Percentiles rank a stretch among this genome's conserved stretches.
These are phyloP conservation scores for Hypomontagnella submonticulosa DNA, from an alignment of 495 filamentous ascomycete species.

Conservation along the genomic window DNA sequence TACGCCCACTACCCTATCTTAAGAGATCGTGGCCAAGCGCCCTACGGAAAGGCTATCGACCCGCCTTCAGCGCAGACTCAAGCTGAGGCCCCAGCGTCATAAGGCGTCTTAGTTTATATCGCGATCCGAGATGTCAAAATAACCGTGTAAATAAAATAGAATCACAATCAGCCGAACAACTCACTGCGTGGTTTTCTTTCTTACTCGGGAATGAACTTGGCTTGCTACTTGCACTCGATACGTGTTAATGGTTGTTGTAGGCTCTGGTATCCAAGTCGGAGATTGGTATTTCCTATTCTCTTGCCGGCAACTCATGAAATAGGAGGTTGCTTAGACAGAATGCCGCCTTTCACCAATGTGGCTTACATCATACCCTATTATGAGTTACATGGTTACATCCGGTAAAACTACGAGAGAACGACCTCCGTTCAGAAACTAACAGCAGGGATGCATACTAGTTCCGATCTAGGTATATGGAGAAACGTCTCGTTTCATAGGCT, in stretches of 20 bases:
- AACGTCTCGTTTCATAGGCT: not conserved
- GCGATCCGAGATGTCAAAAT: slow-evolving; percentile 4
- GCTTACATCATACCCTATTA: not conserved
- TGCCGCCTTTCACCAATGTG: too few species aligned
- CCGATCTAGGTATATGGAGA: not conserved
- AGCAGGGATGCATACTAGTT: too few species aligned
- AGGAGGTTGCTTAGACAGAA: too few species aligned
- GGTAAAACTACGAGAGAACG: not conserved
- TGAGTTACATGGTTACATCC: not conserved
- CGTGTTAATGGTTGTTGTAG: too few species aligned
- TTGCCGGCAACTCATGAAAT: too few species aligned
- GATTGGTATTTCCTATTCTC: too few species aligned
- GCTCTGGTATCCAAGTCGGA: too few species aligned
- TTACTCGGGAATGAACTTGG: not conserved
- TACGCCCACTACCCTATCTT: slow-evolving; percentile 68
- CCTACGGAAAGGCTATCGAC: slow-evolving; percentile 52
- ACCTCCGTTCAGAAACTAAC: too few species aligned
- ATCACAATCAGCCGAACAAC: slow-evolving; percentile 21
- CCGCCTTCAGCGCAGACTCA: slow-evolving; percentile 46
- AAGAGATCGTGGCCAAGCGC: slow-evolving; percentile 45
- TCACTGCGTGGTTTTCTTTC: not conserved
- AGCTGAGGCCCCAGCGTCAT: slow-evolving; percentile 42
- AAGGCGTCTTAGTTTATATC: not conserved
- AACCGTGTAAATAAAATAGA: slow-evolving; percentile 38
- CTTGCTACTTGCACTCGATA: not conserved